Percentiles rank a stretch among this genome's conserved stretches.
Conservation (phyloP, 2,329 filamentous ascomycete species). For the Sporothrix curviconia region DNA sequence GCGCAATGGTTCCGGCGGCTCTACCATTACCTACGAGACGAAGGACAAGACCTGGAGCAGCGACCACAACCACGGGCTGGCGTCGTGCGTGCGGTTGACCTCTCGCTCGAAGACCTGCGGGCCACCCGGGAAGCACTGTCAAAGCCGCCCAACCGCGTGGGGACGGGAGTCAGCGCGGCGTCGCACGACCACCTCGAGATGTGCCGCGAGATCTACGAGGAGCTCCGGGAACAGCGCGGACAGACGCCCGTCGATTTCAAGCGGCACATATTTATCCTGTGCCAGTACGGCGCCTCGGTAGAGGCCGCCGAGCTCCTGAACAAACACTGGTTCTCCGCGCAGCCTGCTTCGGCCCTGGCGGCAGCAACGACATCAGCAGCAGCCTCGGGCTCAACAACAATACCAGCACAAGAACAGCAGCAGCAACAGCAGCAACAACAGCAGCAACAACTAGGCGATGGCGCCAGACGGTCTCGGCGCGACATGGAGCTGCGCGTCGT, state of each 20-base stretch:
- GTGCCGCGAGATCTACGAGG: constrained; percentile 37
- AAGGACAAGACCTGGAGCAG: constrained; percentile 39
- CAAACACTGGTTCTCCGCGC: constrained; percentile 28
- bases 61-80: background rate
- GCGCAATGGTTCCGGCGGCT: constrained; percentile 51
- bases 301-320: constrained; percentile 44
- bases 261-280: constrained; percentile 44
- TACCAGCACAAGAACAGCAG: too few relatives aligned
- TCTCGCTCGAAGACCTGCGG: constrained; percentile 37
- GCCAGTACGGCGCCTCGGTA: constrained; percentile 46
- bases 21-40: constrained; percentile 50
- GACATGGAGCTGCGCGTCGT: constrained; percentile 38
- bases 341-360: background rate
- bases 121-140: constrained; percentile 33
- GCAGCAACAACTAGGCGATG: background rate
- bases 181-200: constrained; percentile 41
- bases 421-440: too few relatives aligned
- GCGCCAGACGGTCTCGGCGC: constrained; percentile 18
- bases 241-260: constrained; percentile 29
- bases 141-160: background rate
- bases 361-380: background rate
- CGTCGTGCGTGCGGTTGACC: constrained; percentile 1
- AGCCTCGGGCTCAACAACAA: too few relatives aligned
- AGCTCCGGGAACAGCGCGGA: constrained; percentile 25
- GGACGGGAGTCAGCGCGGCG: background rate